Percentiles rank a stretch among this genome's conserved stretches.
Conservation (phyloP, 108 stramenopile species). For the Licmophora abbreviata region DNA sequence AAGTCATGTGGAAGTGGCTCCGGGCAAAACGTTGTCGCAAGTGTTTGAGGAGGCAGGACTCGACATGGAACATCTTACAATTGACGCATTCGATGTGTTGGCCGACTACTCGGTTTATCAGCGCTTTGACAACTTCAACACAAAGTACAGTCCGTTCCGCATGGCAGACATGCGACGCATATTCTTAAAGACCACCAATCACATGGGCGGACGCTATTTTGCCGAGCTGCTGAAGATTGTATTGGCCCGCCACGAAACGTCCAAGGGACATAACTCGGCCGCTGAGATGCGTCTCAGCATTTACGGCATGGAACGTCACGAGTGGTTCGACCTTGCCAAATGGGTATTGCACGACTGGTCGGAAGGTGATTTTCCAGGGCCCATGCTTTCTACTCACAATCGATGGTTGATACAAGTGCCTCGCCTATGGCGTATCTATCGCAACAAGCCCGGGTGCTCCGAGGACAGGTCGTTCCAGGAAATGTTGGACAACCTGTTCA, state of each 20-base stretch:
- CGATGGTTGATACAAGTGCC: constrained; percentile 99
- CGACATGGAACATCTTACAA: constrained; percentile 94
- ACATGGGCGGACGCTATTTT: constrained; percentile 78
- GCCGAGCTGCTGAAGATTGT: constrained; percentile 94
- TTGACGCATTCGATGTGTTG: constrained; percentile 98
- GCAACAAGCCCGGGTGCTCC: constrained; percentile 54
- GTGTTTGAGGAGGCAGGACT: constrained; percentile 84
- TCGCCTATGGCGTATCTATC: constrained; percentile 91
- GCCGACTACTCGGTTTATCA: constrained; percentile 98
- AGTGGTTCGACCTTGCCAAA: constrained; percentile 86
- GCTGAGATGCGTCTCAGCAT: constrained; percentile 92
- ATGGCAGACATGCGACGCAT: constrained; percentile 97
- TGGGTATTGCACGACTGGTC: constrained; percentile 82
- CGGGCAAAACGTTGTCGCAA: constrained; percentile 72
- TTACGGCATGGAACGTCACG: constrained; percentile 92
- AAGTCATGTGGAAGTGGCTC: constrained; percentile 68
- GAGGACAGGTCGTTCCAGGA: constrained; percentile 62
- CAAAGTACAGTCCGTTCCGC: constrained; percentile 96
- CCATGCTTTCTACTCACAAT: constrained; percentile 88
- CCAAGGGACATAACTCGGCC: constrained; percentile 88
- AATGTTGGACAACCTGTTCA: constrained; percentile 96
- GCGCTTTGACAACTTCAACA: constrained; percentile 99
- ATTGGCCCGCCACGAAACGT: constrained; percentile 69
- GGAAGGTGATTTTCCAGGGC: constrained; percentile 52
- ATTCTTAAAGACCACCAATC: constrained; percentile 96